These are phyloP conservation scores for Perilla frutescens DNA, from an alignment of 257 asterid genomes.

Conservation along the genomic window DNA sequence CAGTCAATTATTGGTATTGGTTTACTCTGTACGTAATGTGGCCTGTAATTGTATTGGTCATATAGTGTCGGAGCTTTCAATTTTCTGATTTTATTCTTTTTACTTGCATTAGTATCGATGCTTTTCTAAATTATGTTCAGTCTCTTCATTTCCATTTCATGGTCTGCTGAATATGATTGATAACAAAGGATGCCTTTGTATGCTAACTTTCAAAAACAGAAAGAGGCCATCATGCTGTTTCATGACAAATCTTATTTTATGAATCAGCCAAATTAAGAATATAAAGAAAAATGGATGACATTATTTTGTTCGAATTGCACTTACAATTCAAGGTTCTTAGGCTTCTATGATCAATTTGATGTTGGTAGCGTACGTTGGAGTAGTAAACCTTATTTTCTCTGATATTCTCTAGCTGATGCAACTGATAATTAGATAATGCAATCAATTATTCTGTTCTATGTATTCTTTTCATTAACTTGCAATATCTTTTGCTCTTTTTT, in stretches of 20 bases:
- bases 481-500: constrained; percentile 12
- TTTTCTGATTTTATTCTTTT: constrained; percentile 9
- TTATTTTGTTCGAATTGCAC: neutral
- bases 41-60: constrained; percentile 18
- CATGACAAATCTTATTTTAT: neutral
- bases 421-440: constrained; percentile 24
- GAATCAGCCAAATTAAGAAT: neutral
- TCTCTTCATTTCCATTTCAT: constrained; percentile 21
- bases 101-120: neutral
- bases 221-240: neutral
- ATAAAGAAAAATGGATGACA: neutral
- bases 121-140: constrained; percentile 12
- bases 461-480: constrained; percentile 19
- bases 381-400: neutral
- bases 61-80: neutral
- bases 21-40: neutral
- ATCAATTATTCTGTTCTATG: constrained; percentile 14
- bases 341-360: constrained; percentile 15
- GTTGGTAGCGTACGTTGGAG: neutral
- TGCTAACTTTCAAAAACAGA: neutral
- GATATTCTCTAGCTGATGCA: constrained; percentile 3
- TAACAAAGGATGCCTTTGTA: neutral
- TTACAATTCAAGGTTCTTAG: neutral
- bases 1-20: neutral
- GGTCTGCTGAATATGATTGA: neutral